Base-by-base conservation (phyloP, 306 rosid genomes). In the Echinosophora koreensis region DNA sequence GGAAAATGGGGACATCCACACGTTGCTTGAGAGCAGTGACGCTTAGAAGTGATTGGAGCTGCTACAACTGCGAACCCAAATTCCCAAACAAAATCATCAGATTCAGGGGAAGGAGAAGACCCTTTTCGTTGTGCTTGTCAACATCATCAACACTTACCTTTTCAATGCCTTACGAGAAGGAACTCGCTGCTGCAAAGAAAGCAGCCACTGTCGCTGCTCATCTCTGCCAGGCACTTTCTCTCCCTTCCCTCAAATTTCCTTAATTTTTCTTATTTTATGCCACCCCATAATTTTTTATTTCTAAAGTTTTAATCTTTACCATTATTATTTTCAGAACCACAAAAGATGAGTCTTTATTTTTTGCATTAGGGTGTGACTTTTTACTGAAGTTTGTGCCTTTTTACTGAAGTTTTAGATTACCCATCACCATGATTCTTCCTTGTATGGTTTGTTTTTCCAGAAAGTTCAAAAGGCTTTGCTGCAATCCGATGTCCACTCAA, bases 401-500 rank as follows among this genome's bases (percentile, higher is more conserved):
- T 41, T 17, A 41, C 18, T 27, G 55, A 17, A 27, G 11, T 64
- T 32, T 14, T 15, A 10, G 39, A 65, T 54, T 44, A 35, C 39
- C 39, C 5, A 35, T 35, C 39, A 4, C 39, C 39, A 35, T 35
- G 71, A 57, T 77, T 86, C 54, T 35, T 0, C 60, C 3, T 72
- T 73, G 47, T 56, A 5, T 74, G 68, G 58, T 72, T 82, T 52
- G 54, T 72, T 82, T 52, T 27, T 79, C 30, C 92, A 94, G 98
- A 94, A 88, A 87, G 97, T 94, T 10, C 98, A 94, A 87, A 90
- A 84, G 88, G 91, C 86, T 59, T 84, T 92, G 62, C 58, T 94
- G 77, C 90, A 92, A 81, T 90, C 98, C 13, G 97, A 94, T 59
- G 95, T 92, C 37, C 98, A 92, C 63, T 90, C 98, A 5, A 94